These are phyloP conservation scores for Podaxis sp. DNA, from an alignment of 768 basidiomycete genomes.

Conservation along the genomic window DNA sequence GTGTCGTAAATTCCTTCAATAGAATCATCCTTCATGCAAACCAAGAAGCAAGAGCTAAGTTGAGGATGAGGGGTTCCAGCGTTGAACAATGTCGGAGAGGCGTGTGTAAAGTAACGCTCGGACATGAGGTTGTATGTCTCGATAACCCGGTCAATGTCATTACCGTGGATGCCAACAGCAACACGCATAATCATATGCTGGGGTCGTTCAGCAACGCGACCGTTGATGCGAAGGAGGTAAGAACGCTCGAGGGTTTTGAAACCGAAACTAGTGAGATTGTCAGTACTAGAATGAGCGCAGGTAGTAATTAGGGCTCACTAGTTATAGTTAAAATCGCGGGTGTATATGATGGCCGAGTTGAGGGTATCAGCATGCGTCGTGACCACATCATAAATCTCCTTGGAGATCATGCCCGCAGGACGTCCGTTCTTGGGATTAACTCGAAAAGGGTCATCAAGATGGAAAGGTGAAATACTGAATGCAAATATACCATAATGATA, in stretches of 20 bases:
- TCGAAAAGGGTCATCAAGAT: constrained; percentile 24
- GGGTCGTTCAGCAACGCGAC: constrained; percentile 93
- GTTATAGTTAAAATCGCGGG: constrained; percentile 97
- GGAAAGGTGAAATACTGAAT: neutral
- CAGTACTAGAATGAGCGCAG: neutral
- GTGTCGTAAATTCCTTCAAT: constrained; percentile 99
- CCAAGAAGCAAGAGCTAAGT: constrained; percentile 94
- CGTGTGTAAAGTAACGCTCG: constrained; percentile 97
- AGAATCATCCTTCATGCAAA: constrained; percentile 98
- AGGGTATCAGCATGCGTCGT: constrained; percentile 77
- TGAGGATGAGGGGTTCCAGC: constrained; percentile 97
- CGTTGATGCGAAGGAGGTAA: constrained; percentile 92
- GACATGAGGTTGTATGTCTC: constrained; percentile 97
- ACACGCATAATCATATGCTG: constrained; percentile 99
- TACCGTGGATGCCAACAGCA: constrained; percentile 93
- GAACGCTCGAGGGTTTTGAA: constrained; percentile 99
- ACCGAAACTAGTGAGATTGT: constrained; percentile 67
- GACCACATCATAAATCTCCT: constrained; percentile 82
- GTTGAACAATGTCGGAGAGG: constrained; percentile 97
- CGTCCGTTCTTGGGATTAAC: constrained; percentile 96
- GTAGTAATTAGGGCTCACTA: constrained; percentile 50
- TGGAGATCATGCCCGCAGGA: constrained; percentile 87
- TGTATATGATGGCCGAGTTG: constrained; percentile 95
- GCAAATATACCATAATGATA: constrained; percentile 74
- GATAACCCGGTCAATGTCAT: constrained; percentile 83